Evolutionary conservation across 2,329 filamentous ascomycete species (phyloP), one percentile per base, ranked within the genome.

Genomic region (Ophiostoma pallidulum): DNA sequence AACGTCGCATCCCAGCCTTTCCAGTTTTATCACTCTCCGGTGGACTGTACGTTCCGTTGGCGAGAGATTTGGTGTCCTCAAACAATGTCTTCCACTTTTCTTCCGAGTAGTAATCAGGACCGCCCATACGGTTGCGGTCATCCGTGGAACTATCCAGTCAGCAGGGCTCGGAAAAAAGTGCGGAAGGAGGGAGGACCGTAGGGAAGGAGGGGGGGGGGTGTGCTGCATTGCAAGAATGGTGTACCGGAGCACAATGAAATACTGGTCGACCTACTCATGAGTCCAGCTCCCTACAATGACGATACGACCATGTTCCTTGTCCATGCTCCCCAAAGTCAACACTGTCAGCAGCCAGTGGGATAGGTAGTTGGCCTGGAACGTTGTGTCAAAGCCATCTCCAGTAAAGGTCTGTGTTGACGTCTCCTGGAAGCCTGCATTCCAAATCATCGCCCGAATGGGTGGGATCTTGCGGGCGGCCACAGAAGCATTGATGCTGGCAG

Each of bases 341-440:
- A 65, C 32, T 3, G 58, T 58, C 16, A 65, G 51, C 22, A 65
- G 58, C 51, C 59, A 65, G 37, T 63, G 60, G 1, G 55, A 54
- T 7, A 65, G 57, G 49, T 63, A 65, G 48, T 59, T 63, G 24
- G 52, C 51, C 40, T 57, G 54, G 42, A 64, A 65, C 5, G 58
- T 57, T 49, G 56, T 58, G 35, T 64, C 63, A 33, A 60, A 61
- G 8, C 61, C 62, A 40, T 65, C 62, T 3, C 56, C 49, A 10
- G 59, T 62, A 41, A 59, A 61, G 9, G 53, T 54, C 37, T 62
- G 59, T 4, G 48, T 51, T 22, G 32, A 42, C 31, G 53, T 42
- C 37, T 60, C 57, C 31, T 53, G 33, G 41, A 41, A 58, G 4
- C 48, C 60, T 2, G 60, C 60, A 36, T 59, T 60, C 47, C 59